Base-by-base conservation (phyloP, 2,329 filamentous ascomycete genomes). In the Aspergillus floridensis region DNA sequence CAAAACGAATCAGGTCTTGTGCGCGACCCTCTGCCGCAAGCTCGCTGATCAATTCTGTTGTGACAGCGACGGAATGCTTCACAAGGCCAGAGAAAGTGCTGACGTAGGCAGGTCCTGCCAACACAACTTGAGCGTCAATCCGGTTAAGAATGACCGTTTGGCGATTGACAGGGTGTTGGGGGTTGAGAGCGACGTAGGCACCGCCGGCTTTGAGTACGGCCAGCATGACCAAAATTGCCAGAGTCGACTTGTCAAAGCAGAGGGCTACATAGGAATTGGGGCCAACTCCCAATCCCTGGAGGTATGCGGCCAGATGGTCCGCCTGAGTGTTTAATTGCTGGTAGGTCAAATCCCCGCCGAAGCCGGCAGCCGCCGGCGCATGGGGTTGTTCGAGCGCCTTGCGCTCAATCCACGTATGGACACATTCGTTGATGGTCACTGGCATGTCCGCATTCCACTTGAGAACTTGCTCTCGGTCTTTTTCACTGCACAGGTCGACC, bases 41-140 rank as follows among this genome's bases (percentile, higher is more conserved):
- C 6, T 16, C n/a, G 16, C 38, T 22, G 26, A 59, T 53, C 22
- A 57, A 32, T 26, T 91, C 72, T 69, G 93, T 90, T 61, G 90
- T 87, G 49, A 91, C 76, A 66, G 90, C 87, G 66, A 85, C 80
- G 8, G 35, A 6, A 85, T 82, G 2, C 79, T 47, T 14, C 16
- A 59, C 46, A 5, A 57, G 51, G 2, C 51, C 53, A 5, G 10
- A 19, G 31, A 55, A 61, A 10, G 51, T 47, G 7, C 53, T 32
- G 12, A 49, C 57, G n/a, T 50, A 57, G 7, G 46, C 56, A 2
- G 38, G 31, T 8, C 56, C 53, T 29, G 64, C 63, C 3, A 70
- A 32, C 0, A 68, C 49, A 6, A 70, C 35, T 6, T 55, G 58
- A 4, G 68, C 65, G 16, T 63, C 38, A 16, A 66, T 60, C 49